Conservation (phyloP, 2,329 filamentous ascomycete species). For the Fusarium paranaense region DNA sequence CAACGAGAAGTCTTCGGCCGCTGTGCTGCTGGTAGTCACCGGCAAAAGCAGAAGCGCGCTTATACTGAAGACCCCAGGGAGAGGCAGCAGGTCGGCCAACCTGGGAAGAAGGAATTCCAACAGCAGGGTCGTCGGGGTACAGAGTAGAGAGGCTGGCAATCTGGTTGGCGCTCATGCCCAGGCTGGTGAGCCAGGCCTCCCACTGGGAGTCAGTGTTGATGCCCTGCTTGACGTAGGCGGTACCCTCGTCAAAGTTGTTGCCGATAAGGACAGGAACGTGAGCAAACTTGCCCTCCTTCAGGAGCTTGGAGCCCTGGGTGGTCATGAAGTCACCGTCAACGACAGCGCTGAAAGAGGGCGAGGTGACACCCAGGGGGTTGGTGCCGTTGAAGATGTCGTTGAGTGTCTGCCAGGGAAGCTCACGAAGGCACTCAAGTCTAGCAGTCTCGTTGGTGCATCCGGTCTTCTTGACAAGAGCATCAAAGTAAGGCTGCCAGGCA, state of each 20-base stretch:
- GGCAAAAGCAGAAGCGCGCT: slow-evolving; percentile 63
- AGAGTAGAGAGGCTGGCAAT: slow-evolving; percentile 53
- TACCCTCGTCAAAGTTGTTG: slow-evolving; percentile 74
- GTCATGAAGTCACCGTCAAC: slow-evolving; percentile 57
- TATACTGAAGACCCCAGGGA: slow-evolving; percentile 60
- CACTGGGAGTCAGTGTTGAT: slow-evolving; percentile 69
- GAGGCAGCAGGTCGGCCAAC: slow-evolving; percentile 45
- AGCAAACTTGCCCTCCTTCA: slow-evolving; percentile 69
- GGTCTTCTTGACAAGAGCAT: slow-evolving; percentile 41
- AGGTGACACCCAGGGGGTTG: slow-evolving; percentile 23
- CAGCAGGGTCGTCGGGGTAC: slow-evolving; percentile 62
- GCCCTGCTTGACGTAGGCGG: slow-evolving; percentile 62
- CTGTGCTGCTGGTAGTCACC: slow-evolving; percentile 69
- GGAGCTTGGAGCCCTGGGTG: slow-evolving; percentile 59
- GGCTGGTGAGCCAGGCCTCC: slow-evolving; percentile 35
- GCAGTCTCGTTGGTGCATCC: slow-evolving; percentile 40
- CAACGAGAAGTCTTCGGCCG: slow-evolving; percentile 63
- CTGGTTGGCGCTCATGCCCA: slow-evolving; percentile 39
- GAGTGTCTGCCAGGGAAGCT: slow-evolving; percentile 46
- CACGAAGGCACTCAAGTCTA: slow-evolving; percentile 47
- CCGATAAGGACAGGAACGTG: slow-evolving; percentile 72
- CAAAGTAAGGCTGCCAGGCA: slow-evolving; percentile 47
- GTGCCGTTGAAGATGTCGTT: slow-evolving; percentile 45
- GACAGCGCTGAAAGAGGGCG: slow-evolving; percentile 34
- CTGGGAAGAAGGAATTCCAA: slow-evolving; percentile 60